These are phyloP conservation scores for Penicillium freii DNA, from an alignment of 2,329 filamentous ascomycete genomes.

Conservation along the genomic window DNA sequence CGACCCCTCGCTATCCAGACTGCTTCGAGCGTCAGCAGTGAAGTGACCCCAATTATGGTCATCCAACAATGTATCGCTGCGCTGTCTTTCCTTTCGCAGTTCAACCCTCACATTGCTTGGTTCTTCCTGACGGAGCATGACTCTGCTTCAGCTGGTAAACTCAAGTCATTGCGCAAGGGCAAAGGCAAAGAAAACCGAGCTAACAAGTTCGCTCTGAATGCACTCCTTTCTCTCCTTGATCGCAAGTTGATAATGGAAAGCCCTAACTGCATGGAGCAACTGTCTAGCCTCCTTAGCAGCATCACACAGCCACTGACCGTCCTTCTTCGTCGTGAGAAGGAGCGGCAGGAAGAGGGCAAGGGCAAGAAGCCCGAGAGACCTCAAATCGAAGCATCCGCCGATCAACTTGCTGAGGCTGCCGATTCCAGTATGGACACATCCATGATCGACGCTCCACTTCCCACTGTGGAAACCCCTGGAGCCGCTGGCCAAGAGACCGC, in stretches of 20 bases:
- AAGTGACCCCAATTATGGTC: constrained; percentile 90
- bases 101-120: constrained; percentile 81
- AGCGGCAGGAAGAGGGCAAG: constrained; percentile 55
- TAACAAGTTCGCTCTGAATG: constrained; percentile 87
- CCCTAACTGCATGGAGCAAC: constrained; percentile 90
- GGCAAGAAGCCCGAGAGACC: constrained; percentile 37
- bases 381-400: constrained; percentile 17
- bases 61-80: constrained; percentile 92
- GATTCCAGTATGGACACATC: constrained; percentile 39
- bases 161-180: constrained; percentile 74
- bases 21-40: constrained; percentile 63
- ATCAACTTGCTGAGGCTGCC: constrained; percentile 25
- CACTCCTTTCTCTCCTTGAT: constrained; percentile 80
- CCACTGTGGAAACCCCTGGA: constrained; percentile 33
- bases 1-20: constrained; percentile 65
- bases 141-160: constrained; percentile 71
- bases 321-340: constrained; percentile 78
- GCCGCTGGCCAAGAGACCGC: constrained; percentile 27
- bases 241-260: constrained; percentile 96
- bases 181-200: constrained; percentile 83
- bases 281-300: constrained; percentile 81
- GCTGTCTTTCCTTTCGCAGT: constrained; percentile 76
- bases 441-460: constrained; percentile 39
- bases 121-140: constrained; percentile 97
- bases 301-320: constrained; percentile 83